Evolutionary conservation across 2,329 filamentous ascomycete genomes (phyloP), one percentile per base, ranked within the genome.

Genomic region (Arthrinium puccinioides): DNA sequence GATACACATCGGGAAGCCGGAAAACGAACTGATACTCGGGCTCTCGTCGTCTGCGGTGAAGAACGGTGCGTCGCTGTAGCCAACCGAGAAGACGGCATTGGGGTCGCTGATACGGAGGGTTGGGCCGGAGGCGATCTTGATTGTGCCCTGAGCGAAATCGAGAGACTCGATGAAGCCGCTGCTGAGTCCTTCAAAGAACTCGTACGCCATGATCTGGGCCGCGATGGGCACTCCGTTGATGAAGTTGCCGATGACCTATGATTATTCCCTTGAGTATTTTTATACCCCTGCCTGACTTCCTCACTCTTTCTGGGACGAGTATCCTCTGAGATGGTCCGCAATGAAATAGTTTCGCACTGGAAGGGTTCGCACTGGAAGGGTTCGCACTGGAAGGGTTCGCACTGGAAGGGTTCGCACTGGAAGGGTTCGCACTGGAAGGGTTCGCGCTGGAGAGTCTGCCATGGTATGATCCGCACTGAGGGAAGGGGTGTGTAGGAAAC

Each of bases 1-100:
- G 14, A 72, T 63, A 39, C 69, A 73, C 68, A 72, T 72, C 2
- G 69, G 69, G 35, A 71, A 72, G 1, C 69, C 69, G 10, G 63
- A 65, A 49, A 69, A 72, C 2, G 66, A 62, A 3, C 58, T 61
- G 37, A 72, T 59, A 34, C 61, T 65, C 1, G 69, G 69, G 40
- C 62, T 72, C 39, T 63, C 54, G 37, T 69, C 67, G 43, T 72
- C 69, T 2, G 66, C 65, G 0, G 66, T 64, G 52, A 69, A 70
- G 39, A 63, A 60, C 0, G 64, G 64, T 8, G 53, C 49, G 1
- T 47, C 51, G 3, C 40, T 51, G 38, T 61, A 66, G 2, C 57
- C 61, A 4, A 58, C 55, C 8, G 60, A 59, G 46, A 64, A 71
- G 5, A 64, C 55, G 3, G 55, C 66, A 36, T 65, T 64, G n/a